These are phyloP conservation scores for Talinum fruticosum DNA, from an alignment of 148 eudicot genomes.

Conservation along the genomic window DNA sequence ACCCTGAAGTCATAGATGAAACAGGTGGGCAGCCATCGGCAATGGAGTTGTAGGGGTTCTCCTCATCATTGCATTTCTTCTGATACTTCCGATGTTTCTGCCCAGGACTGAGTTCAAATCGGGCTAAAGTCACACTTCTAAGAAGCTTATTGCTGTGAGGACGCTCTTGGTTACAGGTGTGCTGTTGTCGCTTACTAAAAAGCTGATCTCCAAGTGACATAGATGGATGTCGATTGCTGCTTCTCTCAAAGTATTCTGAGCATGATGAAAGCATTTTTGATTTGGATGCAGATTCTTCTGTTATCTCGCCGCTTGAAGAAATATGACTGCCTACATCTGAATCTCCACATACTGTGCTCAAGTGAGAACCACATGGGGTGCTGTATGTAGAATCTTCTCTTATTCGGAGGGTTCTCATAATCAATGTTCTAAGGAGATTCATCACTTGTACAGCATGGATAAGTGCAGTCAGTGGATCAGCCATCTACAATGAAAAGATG, in stretches of 20 bases:
- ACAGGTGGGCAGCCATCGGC: constrained; percentile 26
- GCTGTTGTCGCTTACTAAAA: constrained; percentile 10
- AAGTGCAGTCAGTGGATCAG: constrained; percentile 86
- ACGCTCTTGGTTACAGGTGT: constrained; percentile 11
- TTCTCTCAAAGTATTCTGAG: constrained; percentile 7
- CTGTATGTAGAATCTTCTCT: constrained; percentile 31
- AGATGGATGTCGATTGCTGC: constrained; percentile 16
- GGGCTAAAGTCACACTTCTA: constrained; percentile 38
- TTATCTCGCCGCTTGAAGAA: no score
- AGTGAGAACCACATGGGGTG: no score
- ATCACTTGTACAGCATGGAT: constrained; percentile 95
- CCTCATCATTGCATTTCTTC: constrained; percentile 24
- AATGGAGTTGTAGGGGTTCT: constrained; percentile 18
- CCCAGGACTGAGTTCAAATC: constrained; percentile 37
- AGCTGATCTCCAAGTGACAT: constrained; percentile 21
- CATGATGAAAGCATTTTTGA: constrained; percentile 14
- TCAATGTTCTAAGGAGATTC: constrained; percentile 81
- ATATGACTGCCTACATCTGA: no score
- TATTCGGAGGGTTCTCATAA: constrained; percentile 44
- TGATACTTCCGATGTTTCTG: constrained; percentile 34
- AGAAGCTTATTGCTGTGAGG: constrained; percentile 20
- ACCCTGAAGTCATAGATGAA: constrained; percentile 13
- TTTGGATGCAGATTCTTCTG: constrained; percentile 30
- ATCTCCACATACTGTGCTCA: no score
- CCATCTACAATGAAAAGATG: constrained; percentile 58